A percentile compares a stretch with the other conserved stretches of the same genome.
Conservation (phyloP, 192 early-diverging fungal genomes). For the Coemansia sp. region DNA sequence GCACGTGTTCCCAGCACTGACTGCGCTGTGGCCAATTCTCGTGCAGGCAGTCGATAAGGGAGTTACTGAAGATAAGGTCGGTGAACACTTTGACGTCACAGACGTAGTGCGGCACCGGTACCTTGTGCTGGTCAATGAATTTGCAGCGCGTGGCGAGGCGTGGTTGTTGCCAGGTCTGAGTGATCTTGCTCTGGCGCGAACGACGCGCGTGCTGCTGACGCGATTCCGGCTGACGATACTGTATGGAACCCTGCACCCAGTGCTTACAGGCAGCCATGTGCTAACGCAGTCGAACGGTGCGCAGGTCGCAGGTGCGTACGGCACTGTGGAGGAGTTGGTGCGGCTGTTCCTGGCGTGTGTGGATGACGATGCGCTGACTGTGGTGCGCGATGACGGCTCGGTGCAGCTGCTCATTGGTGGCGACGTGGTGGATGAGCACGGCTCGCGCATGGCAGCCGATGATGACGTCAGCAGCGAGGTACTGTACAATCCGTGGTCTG, state of each 20-base stretch:
- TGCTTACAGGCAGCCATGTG: conserved; percentile 9
- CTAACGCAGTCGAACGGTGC: conserved; percentile 13
- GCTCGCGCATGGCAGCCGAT: conserved; percentile 2
- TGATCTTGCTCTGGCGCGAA: conserved; percentile 13
- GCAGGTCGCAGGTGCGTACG: conserved; percentile 39
- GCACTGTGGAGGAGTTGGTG: conserved; percentile 39
- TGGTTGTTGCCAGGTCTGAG: conserved; percentile 23
- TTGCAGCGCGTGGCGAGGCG: conserved; percentile 39
- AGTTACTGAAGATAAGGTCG: no score
- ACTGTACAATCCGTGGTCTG: conserved; percentile 33
- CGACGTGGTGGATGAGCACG: conserved; percentile 24
- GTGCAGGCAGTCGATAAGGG: conserved; percentile 8
- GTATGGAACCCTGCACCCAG: conserved; percentile 48
- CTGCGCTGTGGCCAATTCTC: conserved; percentile 33
- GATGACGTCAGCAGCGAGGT: conserved; percentile 17
- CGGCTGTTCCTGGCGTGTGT: conserved; percentile 39
- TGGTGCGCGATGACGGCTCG: conserved; percentile 26
- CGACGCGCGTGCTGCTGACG: conserved; percentile 21
- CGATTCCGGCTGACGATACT: conserved; percentile 48
- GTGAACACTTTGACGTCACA: conserved; percentile 27
- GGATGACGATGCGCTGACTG: conserved; percentile 29
- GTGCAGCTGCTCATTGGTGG: conserved; percentile 31
- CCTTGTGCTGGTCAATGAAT: conserved; percentile 42
- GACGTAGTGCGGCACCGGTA: conserved; percentile 56
- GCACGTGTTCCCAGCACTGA: conserved; percentile 48